Base-by-base conservation (phyloP, 2,329 filamentous ascomycete species). In the Fusarium continuum region DNA sequence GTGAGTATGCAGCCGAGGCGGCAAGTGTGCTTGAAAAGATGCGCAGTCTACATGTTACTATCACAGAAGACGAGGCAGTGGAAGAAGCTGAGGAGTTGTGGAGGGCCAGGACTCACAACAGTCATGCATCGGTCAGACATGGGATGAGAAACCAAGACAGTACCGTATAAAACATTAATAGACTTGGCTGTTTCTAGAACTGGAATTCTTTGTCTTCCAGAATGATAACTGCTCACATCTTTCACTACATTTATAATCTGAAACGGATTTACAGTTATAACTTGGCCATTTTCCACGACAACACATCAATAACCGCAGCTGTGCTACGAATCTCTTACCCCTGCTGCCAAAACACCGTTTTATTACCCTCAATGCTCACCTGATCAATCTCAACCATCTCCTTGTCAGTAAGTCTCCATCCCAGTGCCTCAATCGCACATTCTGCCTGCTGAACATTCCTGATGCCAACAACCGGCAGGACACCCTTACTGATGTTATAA, bases 1-100 rank as follows among this genome's bases (percentile, higher is more conserved):
- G 55, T 2, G 26, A 61, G 4, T 61, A 61, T 8, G 57, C 57
- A 2, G 40, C 56, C 2, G 56, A 60, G 5, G 56, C 56, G 1
- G 55, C 41, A 1, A 32, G 6, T 0, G 34, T 60, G 0, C 19
- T 59, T 0, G 14, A 59, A 2, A 59, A 45, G 5, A 60, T 59
- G 20, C 19, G 29, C 6, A 17, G 17, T 8, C 40, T 17, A 3
- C 40, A 60, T 10, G 17, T 38, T 2, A 3, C n/a, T 4, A 11
- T 41, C 0, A 60, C 47, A 0, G 55, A 46, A n/a, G 55, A 60
- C 6, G 34, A 43, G 1, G 47, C 56, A 1, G 35, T 47, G 13
- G 31, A 29, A 1, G 56, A 60, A 36, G 56, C 47, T 6, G 47
- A 60, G 8, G 39, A 34, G 9, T 32, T 60, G 4, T 60, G 56